Evolutionary conservation across 2,329 filamentous ascomycete genomes (phyloP).

Genomic region (Lojkania enalia): DNA sequence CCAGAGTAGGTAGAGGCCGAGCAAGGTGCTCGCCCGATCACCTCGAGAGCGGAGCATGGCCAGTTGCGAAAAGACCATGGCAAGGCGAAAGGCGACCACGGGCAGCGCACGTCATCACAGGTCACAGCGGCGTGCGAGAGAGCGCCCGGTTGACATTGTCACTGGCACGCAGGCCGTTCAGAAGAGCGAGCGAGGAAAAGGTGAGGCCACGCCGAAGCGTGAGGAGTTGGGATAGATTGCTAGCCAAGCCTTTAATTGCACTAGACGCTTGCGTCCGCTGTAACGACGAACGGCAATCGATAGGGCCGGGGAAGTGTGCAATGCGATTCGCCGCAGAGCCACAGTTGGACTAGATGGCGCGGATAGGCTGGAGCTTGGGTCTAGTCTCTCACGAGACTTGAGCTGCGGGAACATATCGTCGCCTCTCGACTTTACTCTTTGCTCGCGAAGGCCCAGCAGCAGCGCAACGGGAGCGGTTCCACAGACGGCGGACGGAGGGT

Average conservation of each 20-base stretch:
- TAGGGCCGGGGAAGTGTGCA: no score
- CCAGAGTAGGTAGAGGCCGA: slow-evolving; percentile 13
- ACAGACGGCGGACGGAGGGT: not conserved
- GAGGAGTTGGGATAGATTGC: slow-evolving; percentile 31
- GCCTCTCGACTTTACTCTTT: no score
- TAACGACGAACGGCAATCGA: slow-evolving; percentile 4
- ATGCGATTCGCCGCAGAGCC: no score
- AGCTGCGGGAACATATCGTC: no score
- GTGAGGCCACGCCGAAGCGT: slow-evolving; percentile 1
- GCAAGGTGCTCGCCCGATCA: slow-evolving; percentile 18
- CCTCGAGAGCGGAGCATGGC: slow-evolving; percentile 27
- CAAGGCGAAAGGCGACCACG: slow-evolving; percentile 20
- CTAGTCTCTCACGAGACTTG: no score
- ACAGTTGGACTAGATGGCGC: no score
- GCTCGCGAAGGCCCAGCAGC: not conserved
- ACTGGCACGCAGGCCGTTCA: slow-evolving; percentile 1
- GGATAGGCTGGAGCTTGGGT: no score
- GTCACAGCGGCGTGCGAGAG: slow-evolving; percentile 14
- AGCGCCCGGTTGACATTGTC: slow-evolving; percentile 11
- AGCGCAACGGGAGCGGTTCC: not conserved
- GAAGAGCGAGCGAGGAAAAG: slow-evolving; percentile 8
- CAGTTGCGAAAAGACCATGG: slow-evolving; percentile 24
- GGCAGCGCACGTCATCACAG: slow-evolving; percentile 28
- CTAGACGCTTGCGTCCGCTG: slow-evolving; percentile 1
- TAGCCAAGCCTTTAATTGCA: slow-evolving; percentile 31